These are phyloP conservation scores for Fraxinus floribunda DNA, from an alignment of 305 asterid species.

Conservation along the genomic window DNA sequence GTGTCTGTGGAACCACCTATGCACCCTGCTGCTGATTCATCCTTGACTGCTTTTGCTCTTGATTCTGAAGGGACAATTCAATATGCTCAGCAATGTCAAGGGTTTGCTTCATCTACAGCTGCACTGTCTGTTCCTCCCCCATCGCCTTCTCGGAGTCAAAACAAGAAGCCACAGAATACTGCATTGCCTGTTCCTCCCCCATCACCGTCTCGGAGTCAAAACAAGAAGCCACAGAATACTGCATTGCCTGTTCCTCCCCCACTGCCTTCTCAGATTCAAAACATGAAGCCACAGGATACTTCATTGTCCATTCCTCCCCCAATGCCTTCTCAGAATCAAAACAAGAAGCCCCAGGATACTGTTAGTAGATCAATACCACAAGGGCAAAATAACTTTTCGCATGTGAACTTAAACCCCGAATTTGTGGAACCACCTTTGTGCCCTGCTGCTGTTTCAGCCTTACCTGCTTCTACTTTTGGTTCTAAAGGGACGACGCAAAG, in stretches of 20 bases:
- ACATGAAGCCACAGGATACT: slow-evolving; percentile 28
- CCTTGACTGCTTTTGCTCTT: slow-evolving; percentile 28
- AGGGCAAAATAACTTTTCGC: slow-evolving; percentile 26
- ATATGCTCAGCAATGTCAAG: slow-evolving; percentile 58
- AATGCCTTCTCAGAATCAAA: slow-evolving; percentile 28
- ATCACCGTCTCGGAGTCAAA: slow-evolving; percentile 29
- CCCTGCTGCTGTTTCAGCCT: slow-evolving; percentile 26
- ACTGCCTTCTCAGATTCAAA: slow-evolving; percentile 29
- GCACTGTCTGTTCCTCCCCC: slow-evolving; percentile 22
- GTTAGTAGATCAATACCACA: slow-evolving; percentile 41
- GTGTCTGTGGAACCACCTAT: slow-evolving; percentile 26
- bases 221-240: slow-evolving; percentile 37
- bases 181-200: slow-evolving; percentile 26
- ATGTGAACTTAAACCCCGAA: slow-evolving; percentile 24
- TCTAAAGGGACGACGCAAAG: slow-evolving; percentile 40
- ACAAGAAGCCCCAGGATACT: slow-evolving; percentile 36
- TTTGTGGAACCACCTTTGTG: slow-evolving; percentile 27
- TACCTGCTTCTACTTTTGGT: slow-evolving; percentile 28
- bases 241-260: slow-evolving; percentile 22
- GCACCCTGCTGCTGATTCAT: slow-evolving; percentile 28
- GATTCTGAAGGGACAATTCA: slow-evolving; percentile 43
- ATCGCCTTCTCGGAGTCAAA: slow-evolving; percentile 29
- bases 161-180: slow-evolving; percentile 37
- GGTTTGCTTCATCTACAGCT: slow-evolving; percentile 30
- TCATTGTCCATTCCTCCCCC: slow-evolving; percentile 19